Base-by-base conservation (phyloP, 1,284 basidiomycete genomes). In the Sporisorium reilianum region DNA sequence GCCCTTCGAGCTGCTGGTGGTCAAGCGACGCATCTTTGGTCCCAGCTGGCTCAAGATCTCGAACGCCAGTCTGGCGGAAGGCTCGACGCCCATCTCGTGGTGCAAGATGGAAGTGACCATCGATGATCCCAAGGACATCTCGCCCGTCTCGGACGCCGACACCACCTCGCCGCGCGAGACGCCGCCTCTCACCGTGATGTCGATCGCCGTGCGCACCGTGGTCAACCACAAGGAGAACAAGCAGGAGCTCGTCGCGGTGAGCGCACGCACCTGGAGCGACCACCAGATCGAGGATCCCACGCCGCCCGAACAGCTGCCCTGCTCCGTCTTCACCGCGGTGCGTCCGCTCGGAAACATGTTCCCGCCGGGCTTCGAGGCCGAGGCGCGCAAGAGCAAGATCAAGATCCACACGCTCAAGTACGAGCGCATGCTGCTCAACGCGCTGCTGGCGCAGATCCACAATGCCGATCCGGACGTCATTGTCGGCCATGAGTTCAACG, bases 1-100 rank as follows among this genome's bases (percentile, higher is more conserved):
- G 60, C 92, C 96, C 0, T 99, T 99, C 80, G 97, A 99, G 85
- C 87, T 95, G 9, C 89, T 99, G n/a, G 94, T 95, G 1, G 81
- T 99, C 58, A 98, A 98, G 86, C 90, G 95, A 38, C 95, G 94
- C 86, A 97, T 99, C 73, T 98, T 97, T 93, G 97, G 97, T 3
- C 95, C 97, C 0, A 99, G 97, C 85, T 99, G 96, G 97, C 87
- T 99, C 53, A 89, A 92, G 65, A 89, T 99, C 73, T 91, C 12
- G 86, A 89, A 48, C 86, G 93, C 22, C 91, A 90, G 79, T 92
- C 20, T 95, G 93, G 56, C 64, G 12, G 67, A 61, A 23, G 75
- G 71, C 30, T 59, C 77, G 46, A 68, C 77, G 28, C 75, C 79
- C 20, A 62, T 81, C 56, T 80, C 77, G 23, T 83, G 81, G 80